Percentiles rank a stretch among this genome's conserved stretches.
Evolutionary conservation across 73 alveolate species (phyloP).

Genomic region (Tetrahymena malaccensis): DNA sequence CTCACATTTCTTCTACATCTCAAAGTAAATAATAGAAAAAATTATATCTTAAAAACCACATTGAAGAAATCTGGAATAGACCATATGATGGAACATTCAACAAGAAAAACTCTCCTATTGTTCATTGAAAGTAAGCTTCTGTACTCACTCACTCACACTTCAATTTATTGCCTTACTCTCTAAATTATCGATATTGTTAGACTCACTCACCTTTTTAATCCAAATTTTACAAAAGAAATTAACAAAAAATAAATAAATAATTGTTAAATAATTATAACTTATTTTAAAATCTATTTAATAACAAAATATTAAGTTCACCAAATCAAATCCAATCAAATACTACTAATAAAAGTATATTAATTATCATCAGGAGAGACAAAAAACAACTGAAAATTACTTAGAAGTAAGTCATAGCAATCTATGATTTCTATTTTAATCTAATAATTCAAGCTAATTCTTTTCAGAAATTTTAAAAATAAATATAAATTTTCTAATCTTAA

Average conservation of each 20-base stretch:
- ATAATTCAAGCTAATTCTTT: background rate
- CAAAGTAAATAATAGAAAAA: background rate
- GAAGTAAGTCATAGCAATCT: background rate
- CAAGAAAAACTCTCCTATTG: background rate
- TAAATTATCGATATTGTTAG: background rate
- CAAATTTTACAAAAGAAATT: too few species aligned
- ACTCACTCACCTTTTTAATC: background rate
- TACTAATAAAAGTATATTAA: background rate
- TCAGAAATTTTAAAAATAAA: too few species aligned
- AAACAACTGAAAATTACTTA: background rate
- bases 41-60: background rate
- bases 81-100: background rate
- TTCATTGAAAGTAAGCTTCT: background rate
- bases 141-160: background rate
- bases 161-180: background rate
- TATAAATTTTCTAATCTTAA: background rate
- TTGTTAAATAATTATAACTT: background rate
- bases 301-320: background rate
- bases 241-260: too few species aligned
- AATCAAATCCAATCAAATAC: background rate
- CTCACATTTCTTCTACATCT: background rate
- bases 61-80: background rate
- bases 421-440: background rate
- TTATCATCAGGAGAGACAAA: background rate
- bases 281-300: too few species aligned